Base-by-base conservation (phyloP, 257 asterid species). In the Capsicum pubescens region DNA sequence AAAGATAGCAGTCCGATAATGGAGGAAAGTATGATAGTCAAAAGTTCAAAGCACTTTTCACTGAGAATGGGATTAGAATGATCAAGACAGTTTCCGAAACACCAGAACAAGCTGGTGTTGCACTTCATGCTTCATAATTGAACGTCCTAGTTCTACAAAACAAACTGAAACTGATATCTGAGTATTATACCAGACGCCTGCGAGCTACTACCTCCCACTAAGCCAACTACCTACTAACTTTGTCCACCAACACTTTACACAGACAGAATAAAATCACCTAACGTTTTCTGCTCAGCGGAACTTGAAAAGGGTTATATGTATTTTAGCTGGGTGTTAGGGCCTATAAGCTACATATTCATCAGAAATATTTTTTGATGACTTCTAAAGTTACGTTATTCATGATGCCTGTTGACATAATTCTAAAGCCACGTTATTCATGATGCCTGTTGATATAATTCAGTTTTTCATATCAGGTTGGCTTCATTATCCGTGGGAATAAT, bases 261-360 rank as follows among this genome's bases (percentile, higher is more conserved):
- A 68, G 2, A 8, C 26, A 13, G 32, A 68, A 68, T 46, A 39
- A 14, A 48, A 48, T 44, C 80, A 72, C 59, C 59, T 11, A 48
- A 12, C 7, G 0, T 5, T 69, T 42, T 39, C 78, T 69, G 8
- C 54, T 69, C 8, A 2, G 9, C 4, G 1, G 78, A 69, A 42
- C 1, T 69, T 69, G 7, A n/a, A 16, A 54, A 16, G 16, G 55
- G 78, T 69, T 3, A 69, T n/a, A 70, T 17, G 3, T 8, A 59
- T n/a, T 59, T 59, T 61, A 9, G 36, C 68, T 61, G 14, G 13
- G 36, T 61, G 68, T 19, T 19, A 61, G 36, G 14, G 14, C 21
- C 63, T 74, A 26, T n/a, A 52, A 76, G 63, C 63, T 76, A 76
- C 21, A 26, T 57, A 76, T 8, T 76, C 81, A 76, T 76, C 64